phyloP scores from a whole-genome alignment of 768 basidiomycete genomes.

The Hericium coralloides region DNA sequence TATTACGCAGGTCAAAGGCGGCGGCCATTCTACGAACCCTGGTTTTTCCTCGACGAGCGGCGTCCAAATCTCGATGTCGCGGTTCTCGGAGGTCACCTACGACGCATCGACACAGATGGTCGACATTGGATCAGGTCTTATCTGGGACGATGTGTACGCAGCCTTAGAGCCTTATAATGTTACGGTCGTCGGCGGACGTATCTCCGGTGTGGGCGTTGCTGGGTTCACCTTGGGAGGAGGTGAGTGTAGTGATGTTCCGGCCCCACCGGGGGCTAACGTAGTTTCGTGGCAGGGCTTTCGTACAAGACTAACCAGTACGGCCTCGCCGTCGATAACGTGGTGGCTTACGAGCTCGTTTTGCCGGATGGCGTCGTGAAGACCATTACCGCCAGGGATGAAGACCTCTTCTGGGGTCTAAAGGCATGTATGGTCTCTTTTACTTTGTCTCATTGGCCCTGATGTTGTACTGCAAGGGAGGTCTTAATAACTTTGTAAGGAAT shows the following conservation, averaged over 20 bases:
- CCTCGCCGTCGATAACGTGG: constrained; percentile 25
- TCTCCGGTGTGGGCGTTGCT: constrained; percentile 14
- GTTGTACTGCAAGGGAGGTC: background rate
- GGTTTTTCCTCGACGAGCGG: constrained; percentile 18
- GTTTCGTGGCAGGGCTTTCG: constrained; percentile 19
- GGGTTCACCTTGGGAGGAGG: constrained; percentile 17
- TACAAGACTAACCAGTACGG: constrained; percentile 23
- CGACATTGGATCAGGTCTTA: constrained; percentile 13
- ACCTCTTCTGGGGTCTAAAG: background rate
- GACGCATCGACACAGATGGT: background rate
- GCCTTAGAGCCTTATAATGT: constrained; percentile 6
- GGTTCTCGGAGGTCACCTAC: constrained; percentile 7
- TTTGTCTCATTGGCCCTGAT: background rate
- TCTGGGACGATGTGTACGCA: constrained; percentile 18
- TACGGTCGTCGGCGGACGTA: constrained; percentile 15
- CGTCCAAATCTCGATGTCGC: constrained; percentile 15
- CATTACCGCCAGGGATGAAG: background rate
- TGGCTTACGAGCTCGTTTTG: constrained; percentile 17
- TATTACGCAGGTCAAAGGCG: constrained; percentile 11
- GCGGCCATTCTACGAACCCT: constrained; percentile 14
- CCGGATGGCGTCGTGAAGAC: constrained; percentile 16
- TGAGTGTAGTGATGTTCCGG: background rate
- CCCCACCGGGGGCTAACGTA: background rate
- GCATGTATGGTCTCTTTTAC: background rate
- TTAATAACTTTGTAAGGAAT: background rate